A percentile compares a stretch with the other conserved stretches of the same genome.
These are phyloP conservation scores for Termitomyces sp. DNA, from an alignment of 768 basidiomycete species.

Conservation along the genomic window DNA sequence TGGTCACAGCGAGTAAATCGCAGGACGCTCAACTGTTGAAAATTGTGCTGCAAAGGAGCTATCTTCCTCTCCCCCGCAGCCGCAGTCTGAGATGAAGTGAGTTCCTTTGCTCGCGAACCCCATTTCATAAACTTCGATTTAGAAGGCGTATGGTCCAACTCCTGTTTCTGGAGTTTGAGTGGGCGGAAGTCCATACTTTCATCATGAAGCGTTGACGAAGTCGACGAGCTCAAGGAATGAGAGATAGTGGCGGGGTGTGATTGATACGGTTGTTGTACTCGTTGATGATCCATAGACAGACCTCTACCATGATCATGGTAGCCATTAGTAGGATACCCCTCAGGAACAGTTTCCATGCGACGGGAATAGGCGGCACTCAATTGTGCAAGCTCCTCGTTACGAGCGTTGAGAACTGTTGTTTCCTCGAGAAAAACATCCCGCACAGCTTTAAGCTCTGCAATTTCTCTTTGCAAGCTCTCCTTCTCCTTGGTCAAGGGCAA, in stretches of 20 bases:
- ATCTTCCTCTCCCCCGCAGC: slow-evolving; percentile 29
- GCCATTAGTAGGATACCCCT: slow-evolving; percentile 26
- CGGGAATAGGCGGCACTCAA: slow-evolving; percentile 80
- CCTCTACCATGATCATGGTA: slow-evolving; percentile 18
- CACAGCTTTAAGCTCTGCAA: slow-evolving; percentile 80
- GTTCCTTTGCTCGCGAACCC: slow-evolving; percentile 53
- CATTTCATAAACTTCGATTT: slow-evolving; percentile 68
- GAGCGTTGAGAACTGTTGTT: slow-evolving; percentile 82
- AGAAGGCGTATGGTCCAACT: slow-evolving; percentile 46
- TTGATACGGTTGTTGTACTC: slow-evolving; percentile 23
- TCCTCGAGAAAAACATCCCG: slow-evolving; percentile 90
- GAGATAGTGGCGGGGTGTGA: slow-evolving; percentile 24
- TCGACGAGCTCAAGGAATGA: slow-evolving; percentile 41
- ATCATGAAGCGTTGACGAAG: slow-evolving; percentile 48
- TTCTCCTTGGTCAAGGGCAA: slow-evolving; percentile 80
- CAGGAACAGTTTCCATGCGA: slow-evolving; percentile 60
- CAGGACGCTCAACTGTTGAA: slow-evolving; percentile 85
- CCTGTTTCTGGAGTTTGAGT: slow-evolving; percentile 39
- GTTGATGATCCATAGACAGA: slow-evolving; percentile 24
- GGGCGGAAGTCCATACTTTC: slow-evolving; percentile 37
- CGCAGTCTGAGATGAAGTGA: slow-evolving; percentile 25
- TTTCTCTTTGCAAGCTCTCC: slow-evolving; percentile 75
- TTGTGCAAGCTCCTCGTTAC: slow-evolving; percentile 91
- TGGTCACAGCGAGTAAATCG: slow-evolving; percentile 92
- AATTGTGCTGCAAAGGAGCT: slow-evolving; percentile 65